These are phyloP conservation scores for Raffaelea albimanens DNA, from an alignment of 2,329 filamentous ascomycete genomes.

Conservation along the genomic window DNA sequence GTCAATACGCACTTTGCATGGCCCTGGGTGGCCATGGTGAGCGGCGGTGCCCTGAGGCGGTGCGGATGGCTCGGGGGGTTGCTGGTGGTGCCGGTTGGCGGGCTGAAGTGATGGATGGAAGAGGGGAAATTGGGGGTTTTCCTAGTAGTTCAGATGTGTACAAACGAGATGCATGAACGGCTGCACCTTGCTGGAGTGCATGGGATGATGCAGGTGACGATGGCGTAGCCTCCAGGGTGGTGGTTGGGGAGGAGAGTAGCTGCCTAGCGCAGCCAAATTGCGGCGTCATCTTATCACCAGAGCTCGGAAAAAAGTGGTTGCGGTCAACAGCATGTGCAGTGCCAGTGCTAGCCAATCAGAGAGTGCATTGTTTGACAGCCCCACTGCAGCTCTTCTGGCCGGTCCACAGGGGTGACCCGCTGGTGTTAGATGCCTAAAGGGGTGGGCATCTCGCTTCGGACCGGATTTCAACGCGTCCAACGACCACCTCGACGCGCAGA, in stretches of 20 bases:
- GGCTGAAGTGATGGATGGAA: background rate
- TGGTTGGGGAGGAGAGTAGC: slow-evolving; percentile 1
- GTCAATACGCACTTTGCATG: slow-evolving; percentile 11
- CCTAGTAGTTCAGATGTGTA: too few relatives aligned
- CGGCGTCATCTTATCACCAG: slow-evolving; percentile 5
- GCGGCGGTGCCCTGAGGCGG: slow-evolving; percentile 5
- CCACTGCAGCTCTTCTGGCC: background rate
- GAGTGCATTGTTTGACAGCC: background rate
- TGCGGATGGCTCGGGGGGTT: background rate
- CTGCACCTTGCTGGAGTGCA: too few relatives aligned
- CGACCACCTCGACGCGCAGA: background rate
- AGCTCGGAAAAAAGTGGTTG: slow-evolving; percentile 9
- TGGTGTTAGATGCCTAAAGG: background rate
- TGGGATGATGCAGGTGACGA: too few relatives aligned
- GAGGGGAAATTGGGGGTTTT: too few relatives aligned
- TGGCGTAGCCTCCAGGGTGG: background rate
- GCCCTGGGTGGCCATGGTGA: slow-evolving; percentile 13
- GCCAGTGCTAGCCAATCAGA: background rate
- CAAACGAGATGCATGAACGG: too few relatives aligned
- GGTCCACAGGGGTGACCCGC: background rate
- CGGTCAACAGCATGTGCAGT: background rate
- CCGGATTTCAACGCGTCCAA: background rate
- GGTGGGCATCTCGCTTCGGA: background rate
- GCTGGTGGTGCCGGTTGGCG: background rate
- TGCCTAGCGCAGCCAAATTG: slow-evolving; percentile 8